Evolutionary conservation across 1,139 yeast species (phyloP).

Genomic region (Candida tetrigidarum): DNA sequence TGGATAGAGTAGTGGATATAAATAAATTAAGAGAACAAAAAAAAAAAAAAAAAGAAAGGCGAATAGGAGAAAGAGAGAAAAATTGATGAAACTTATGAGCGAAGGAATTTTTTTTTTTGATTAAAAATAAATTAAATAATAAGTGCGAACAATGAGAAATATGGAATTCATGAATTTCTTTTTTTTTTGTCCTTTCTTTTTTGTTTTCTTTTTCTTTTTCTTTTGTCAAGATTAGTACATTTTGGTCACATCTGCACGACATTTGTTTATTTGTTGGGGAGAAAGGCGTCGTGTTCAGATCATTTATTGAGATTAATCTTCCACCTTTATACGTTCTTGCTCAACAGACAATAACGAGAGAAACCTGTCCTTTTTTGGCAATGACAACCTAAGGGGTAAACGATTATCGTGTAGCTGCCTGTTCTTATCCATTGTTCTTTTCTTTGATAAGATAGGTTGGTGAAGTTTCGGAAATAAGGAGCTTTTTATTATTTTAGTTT

Average conservation of each 20-base stretch:
- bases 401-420: too few species aligned
- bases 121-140: neutral
- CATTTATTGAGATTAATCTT: too few species aligned
- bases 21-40: neutral
- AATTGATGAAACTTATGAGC: neutral
- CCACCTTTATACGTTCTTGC: too few species aligned
- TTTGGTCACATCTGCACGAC: neutral
- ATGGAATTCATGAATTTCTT: conserved; percentile 3
- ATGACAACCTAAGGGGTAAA: too few species aligned
- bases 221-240: neutral
- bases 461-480: too few species aligned
- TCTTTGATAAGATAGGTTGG: too few species aligned
- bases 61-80: neutral
- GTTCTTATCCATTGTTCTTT: too few species aligned
- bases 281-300: too few species aligned
- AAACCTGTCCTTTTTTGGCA: too few species aligned
- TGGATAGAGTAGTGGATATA: neutral
- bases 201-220: neutral
- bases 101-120: neutral
- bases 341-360: too few species aligned
- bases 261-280: neutral
- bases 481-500: too few species aligned
- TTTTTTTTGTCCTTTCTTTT: neutral
- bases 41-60: neutral
- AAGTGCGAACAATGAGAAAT: neutral